Percentiles rank a stretch among this genome's conserved stretches.
Evolutionary conservation across 129 eudicot genomes (phyloP).

Genomic region (Kitagawia praeruptora): DNA sequence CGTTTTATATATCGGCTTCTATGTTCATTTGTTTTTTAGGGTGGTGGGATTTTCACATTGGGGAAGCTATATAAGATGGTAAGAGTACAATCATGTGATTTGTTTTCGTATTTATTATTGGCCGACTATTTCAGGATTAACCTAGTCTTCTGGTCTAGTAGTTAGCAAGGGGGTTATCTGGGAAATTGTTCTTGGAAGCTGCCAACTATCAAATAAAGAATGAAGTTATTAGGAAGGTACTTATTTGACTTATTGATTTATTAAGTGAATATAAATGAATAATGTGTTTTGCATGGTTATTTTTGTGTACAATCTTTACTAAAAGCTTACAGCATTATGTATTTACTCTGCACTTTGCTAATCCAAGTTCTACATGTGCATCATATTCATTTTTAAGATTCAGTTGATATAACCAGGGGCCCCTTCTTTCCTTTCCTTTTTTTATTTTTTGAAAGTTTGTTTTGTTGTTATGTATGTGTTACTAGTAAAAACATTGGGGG

Average conservation of each 20-base stretch:
- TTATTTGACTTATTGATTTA: background rate
- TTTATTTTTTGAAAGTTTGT: background rate
- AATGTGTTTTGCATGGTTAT: background rate
- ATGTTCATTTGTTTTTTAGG: constrained; percentile 36
- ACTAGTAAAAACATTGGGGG: background rate
- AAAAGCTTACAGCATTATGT: background rate
- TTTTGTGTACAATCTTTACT: background rate
- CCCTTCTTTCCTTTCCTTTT: background rate
- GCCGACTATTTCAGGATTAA: background rate
- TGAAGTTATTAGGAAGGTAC: constrained; percentile 26
- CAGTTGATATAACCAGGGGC: background rate
- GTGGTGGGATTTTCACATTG: constrained; percentile 73
- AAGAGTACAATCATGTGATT: constrained; percentile 13
- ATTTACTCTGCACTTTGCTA: background rate
- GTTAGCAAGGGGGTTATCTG: constrained; percentile 69
- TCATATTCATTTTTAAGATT: background rate
- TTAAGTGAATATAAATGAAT: background rate
- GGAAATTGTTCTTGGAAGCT: constrained; percentile 56
- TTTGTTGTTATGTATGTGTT: background rate
- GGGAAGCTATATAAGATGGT: constrained; percentile 68
- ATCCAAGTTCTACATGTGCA: background rate
- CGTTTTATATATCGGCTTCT: background rate
- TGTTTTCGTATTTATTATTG: constrained; percentile 6
- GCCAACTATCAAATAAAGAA: constrained; percentile 79
- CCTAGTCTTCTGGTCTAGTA: constrained; percentile 19